These are phyloP conservation scores for Colletotrichum aenigma DNA, from an alignment of 2,329 filamentous ascomycete genomes.

Conservation along the genomic window DNA sequence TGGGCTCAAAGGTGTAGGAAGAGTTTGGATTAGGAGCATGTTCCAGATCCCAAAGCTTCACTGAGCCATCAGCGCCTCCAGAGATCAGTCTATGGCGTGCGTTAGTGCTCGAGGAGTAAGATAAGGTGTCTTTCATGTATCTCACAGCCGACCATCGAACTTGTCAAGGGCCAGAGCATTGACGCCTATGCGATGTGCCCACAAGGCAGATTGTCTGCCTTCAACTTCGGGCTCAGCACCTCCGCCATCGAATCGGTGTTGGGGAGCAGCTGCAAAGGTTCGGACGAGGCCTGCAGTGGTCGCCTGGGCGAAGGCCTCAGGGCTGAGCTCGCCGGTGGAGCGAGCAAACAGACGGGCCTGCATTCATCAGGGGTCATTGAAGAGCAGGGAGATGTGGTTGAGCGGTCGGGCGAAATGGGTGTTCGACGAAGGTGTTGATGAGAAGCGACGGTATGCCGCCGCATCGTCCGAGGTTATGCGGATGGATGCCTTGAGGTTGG, in stretches of 20 bases:
- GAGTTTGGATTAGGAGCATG: slow-evolving; percentile 48
- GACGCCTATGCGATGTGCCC: slow-evolving; percentile 79
- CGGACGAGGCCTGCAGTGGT: slow-evolving; percentile 70
- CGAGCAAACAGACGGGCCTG: slow-evolving; percentile 80
- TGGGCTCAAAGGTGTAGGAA: slow-evolving; percentile 57
- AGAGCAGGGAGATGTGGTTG: not conserved
- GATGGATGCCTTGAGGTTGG: not conserved
- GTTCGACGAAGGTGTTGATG: not conserved
- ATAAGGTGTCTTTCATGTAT: not conserved
- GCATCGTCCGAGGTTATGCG: not conserved
- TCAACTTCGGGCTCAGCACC: slow-evolving; percentile 2
- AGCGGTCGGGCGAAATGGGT: not conserved
- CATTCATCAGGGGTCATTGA: slow-evolving; percentile 49
- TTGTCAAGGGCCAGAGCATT: slow-evolving; percentile 81
- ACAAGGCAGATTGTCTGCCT: slow-evolving; percentile 31
- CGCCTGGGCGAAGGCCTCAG: slow-evolving; percentile 67
- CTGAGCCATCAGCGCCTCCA: slow-evolving; percentile 82
- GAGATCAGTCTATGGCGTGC: slow-evolving; percentile 68
- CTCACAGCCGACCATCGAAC: slow-evolving; percentile 78
- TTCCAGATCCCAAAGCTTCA: slow-evolving; percentile 89
- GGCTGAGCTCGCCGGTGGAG: slow-evolving; percentile 70
- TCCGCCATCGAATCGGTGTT: slow-evolving; percentile 72
- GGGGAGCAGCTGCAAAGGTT: slow-evolving; percentile 70
- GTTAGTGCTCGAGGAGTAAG: not conserved
- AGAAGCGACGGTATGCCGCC: not conserved